Evolutionary conservation across 768 basidiomycete species (phyloP), one percentile per base, ranked within the genome.

Genomic region (Suillus placidus): DNA sequence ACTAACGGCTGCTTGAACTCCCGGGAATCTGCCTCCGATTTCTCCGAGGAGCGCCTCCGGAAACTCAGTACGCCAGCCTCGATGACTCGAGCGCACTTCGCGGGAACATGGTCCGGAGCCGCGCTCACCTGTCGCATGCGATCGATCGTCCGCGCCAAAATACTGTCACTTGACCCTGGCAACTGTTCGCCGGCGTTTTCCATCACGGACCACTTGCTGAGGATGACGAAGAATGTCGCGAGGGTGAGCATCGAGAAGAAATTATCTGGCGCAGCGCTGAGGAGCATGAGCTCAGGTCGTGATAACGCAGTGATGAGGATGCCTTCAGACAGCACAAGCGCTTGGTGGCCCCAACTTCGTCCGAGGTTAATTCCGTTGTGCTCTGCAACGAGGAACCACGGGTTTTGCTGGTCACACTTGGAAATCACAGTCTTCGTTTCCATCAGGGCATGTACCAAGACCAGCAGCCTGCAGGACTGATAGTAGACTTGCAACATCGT

Each of bases 41-140:
- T 70, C 63, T 77, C 69, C 60, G 68, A 64, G 65, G 71, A 56
- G 66, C 74, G 75, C 67, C 65, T 71, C 65, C 68, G 72, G 51
- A 78, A 79, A 43, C 76, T 70, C 23, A 72, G 62, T 55, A 76
- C 70, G 0, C 77, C 72, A 38, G 78, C 71, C 23, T 76, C 73
- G 16, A 83, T 80, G 4, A 83, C 62, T 60, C 81, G 79, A n/a
- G 82, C 79, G 52, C 80, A 81, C 55, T 76, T 81, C 49, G 79
- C 79, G 3, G 82, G 71, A 2, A 74, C 69, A 65, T 83, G 82
- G 57, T 83, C 82, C 1, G 76, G 76, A 4, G 80, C 71, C 60
- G 74, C 75, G 13, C 82, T 77, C 16, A 80, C 67, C 32, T 72
- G 67, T 8, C 70, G 71, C 43, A 83, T 61, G 37, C 74, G 77